Percentiles rank a stretch among this genome's conserved stretches.
Evolutionary conservation across 805 yeast species (phyloP).

Genomic region (Ogataea parapolymorpha): DNA sequence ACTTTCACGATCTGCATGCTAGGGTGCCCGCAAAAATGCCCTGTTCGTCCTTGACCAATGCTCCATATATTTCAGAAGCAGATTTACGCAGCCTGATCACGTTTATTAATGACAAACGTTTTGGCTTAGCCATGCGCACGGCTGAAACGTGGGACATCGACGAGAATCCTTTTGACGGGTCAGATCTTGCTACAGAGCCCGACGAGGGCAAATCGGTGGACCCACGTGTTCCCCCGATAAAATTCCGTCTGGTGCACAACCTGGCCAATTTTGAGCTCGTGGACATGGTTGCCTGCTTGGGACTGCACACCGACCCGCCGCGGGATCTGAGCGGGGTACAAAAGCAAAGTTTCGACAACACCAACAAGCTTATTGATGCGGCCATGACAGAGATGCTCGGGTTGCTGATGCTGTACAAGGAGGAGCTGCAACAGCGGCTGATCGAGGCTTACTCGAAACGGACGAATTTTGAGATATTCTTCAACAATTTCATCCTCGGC

Average conservation of each 20-base stretch:
- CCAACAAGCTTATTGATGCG: conserved; percentile 31
- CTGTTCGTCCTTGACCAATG: conserved; percentile 46
- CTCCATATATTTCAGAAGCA: conserved; percentile 54
- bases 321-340: conserved; percentile 17
- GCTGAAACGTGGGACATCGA: conserved; percentile 13
- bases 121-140: conserved; percentile 25
- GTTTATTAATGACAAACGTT: conserved; percentile 50
- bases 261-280: conserved; percentile 41
- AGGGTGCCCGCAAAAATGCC: conserved; percentile 48
- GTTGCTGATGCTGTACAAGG: conserved; percentile 30
- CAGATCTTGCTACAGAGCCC: conserved; percentile 28
- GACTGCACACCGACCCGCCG: conserved; percentile 6
- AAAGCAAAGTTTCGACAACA: conserved; percentile 23
- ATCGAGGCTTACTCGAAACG: conserved; percentile 31
- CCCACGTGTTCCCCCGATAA: conserved; percentile 33
- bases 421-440: conserved; percentile 29
- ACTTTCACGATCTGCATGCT: conserved; percentile 61
- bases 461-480: conserved; percentile 33
- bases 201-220: conserved; percentile 16
- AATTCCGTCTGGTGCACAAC: conserved; percentile 45
- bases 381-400: conserved; percentile 29
- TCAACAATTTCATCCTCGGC: conserved; percentile 38
- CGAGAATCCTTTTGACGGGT: conserved; percentile 29
- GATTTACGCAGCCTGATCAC: conserved; percentile 60
- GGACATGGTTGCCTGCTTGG: conserved; percentile 24